Evolutionary conservation across 768 basidiomycete species (phyloP).

Genomic region (Tricholomella constricta): DNA sequence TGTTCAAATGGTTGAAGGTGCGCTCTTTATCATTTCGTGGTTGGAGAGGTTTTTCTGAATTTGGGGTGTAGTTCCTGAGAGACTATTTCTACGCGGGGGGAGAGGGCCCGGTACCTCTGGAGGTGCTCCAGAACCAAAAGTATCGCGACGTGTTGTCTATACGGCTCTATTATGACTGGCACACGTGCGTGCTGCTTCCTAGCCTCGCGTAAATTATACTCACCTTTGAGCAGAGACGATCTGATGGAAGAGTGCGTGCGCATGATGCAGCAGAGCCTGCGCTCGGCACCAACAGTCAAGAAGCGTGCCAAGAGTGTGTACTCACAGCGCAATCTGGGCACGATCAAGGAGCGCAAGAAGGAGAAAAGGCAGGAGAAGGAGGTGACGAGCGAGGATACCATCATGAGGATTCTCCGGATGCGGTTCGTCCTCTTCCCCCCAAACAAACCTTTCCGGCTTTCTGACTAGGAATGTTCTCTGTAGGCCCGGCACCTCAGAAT

Average conservation of each 20-base stretch:
- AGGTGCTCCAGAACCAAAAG: slow-evolving; percentile 89
- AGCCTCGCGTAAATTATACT: slow-evolving; percentile 8
- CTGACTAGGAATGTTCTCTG: too few species aligned
- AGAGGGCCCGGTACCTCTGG: slow-evolving; percentile 86
- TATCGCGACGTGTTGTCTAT: slow-evolving; percentile 91
- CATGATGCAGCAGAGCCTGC: slow-evolving; percentile 88
- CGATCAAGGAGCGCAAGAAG: slow-evolving; percentile 91
- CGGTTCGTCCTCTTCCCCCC: slow-evolving; percentile 52
- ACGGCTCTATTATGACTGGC: slow-evolving; percentile 95
- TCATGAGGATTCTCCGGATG: slow-evolving; percentile 95
- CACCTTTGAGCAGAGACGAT: slow-evolving; percentile 53
- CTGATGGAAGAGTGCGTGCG: slow-evolving; percentile 95
- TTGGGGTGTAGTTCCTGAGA: slow-evolving; percentile 68
- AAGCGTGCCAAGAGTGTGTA: slow-evolving; percentile 94
- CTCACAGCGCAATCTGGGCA: slow-evolving; percentile 91
- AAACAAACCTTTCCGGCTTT: too few species aligned
- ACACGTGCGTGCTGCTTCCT: slow-evolving; percentile 57
- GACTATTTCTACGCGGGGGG: slow-evolving; percentile 96
- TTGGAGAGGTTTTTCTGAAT: neutral
- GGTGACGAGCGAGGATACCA: slow-evolving; percentile 81
- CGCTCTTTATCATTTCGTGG: neutral
- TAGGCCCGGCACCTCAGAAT: slow-evolving; percentile 81
- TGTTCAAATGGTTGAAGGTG: slow-evolving; percentile 98
- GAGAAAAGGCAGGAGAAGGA: slow-evolving; percentile 87
- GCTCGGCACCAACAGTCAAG: slow-evolving; percentile 73